Base-by-base conservation (phyloP, 2,329 filamentous ascomycete genomes). In the Pyrenochaeta sp. region DNA sequence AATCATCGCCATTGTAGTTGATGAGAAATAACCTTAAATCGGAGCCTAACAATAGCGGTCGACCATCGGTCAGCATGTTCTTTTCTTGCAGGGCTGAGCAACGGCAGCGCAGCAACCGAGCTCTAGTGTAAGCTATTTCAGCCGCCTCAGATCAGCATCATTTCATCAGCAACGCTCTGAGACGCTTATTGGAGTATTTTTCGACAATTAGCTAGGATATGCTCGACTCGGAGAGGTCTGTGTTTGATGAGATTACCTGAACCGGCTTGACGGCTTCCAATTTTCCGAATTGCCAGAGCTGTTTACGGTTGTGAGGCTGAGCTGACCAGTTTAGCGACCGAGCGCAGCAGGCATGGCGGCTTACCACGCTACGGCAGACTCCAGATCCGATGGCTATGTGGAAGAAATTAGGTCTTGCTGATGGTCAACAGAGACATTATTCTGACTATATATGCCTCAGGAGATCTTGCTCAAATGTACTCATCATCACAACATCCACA, bases 401-500 rank as follows among this genome's bases (percentile, higher is more conserved):
- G 29, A 36, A 17, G 36, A 49, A 23, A 48, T 50, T 27, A 49
- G 21, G 21, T 33, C 20, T 42, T 27, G 31, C 35, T 56, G 54
- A 58, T 53, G 29, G 12, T 17, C 27, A 41, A 37, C 27, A 27
- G 10, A 41, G 30, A 15, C 30, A 29, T 20, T 10, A 14, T 37
- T 14, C n/a, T 12, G 35, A 37, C 21, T 66, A 65, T 64, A 67
- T 60, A 47, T 39, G 27, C 17, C 35, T 12, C 10, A 17, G 3
- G 17, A 17, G 31, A 23, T 45, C 44, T 37, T 55, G 21, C 46
- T 41, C 42, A n/a, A 50, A 56, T 45, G 39, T 54, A 29, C 36
- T 56, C 51, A 63, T 61, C 52, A 67, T 66, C 58, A 58, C 56
- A 59, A 7, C 49, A 60, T 40, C 57, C 46, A 54, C 43, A 35